phyloP scores from a whole-genome alignment of 495 filamentous ascomycete species.

The Pyrenopolyporus hunteri region DNA sequence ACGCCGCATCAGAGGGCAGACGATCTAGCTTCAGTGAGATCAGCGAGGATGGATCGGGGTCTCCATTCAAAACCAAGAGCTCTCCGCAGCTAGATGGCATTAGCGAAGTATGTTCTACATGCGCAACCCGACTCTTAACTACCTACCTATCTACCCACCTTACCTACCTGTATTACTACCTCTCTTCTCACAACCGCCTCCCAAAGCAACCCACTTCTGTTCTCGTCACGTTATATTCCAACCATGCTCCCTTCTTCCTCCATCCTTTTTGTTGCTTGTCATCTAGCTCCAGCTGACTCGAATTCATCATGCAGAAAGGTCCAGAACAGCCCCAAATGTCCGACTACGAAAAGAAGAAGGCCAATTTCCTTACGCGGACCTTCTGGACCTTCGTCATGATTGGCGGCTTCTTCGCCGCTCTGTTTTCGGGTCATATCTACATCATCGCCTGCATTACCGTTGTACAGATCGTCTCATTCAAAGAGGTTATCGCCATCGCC shows the following conservation, averaged over 20 bases:
- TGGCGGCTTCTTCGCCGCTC: conserved; percentile 82
- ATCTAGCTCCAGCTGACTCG: conserved; percentile 18
- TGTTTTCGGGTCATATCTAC: conserved; percentile 97
- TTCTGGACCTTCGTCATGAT: conserved; percentile 99
- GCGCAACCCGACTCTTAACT: background rate
- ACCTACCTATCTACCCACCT: too few species aligned
- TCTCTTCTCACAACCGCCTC: too few species aligned
- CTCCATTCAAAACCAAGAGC: conserved; percentile 52
- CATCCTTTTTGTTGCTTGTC: too few species aligned
- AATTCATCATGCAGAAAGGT: conserved; percentile 38
- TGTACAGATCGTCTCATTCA: conserved; percentile 96
- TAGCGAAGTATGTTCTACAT: conserved; percentile 42
- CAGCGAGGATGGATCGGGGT: conserved; percentile 74
- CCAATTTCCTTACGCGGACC: conserved; percentile 94
- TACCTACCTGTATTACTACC: too few species aligned
- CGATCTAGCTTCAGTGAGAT: conserved; percentile 78
- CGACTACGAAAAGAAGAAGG: conserved; percentile 98
- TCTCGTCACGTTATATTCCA: too few species aligned
- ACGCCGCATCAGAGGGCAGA: conserved; percentile 56
- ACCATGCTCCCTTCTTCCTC: too few species aligned
- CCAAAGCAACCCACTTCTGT: too few species aligned
- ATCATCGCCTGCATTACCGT: conserved; percentile 90
- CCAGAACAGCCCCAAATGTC: conserved; percentile 45
- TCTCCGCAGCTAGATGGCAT: conserved; percentile 45
- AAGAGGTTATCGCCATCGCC: conserved; percentile 98